Conservation (phyloP, 2,329 filamentous ascomycete genomes). For the Aspergillus ustus region DNA sequence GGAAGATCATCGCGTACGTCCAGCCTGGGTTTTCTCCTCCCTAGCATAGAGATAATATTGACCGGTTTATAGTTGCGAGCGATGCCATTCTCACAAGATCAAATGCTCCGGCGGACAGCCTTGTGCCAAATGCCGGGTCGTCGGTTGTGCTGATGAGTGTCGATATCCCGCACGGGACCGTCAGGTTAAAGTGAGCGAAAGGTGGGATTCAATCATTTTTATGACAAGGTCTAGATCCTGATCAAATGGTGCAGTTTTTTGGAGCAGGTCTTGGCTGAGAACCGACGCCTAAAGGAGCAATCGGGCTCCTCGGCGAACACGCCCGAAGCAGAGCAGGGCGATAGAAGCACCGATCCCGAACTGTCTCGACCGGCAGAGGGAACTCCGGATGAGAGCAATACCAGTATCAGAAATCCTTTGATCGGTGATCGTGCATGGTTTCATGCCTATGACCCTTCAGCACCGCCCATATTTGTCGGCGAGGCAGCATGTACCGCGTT, state of each 20-base stretch:
- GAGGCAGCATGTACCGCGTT: constrained; percentile 48
- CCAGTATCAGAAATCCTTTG: constrained; percentile 38
- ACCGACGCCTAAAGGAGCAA: constrained; percentile 37
- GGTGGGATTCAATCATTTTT: constrained; percentile 24
- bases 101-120: constrained; percentile 53
- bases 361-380: constrained; percentile 26
- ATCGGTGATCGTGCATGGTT: constrained; percentile 45
- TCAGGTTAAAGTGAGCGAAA: constrained; percentile 47
- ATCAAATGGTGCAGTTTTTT: constrained; percentile 32
- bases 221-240: neutral
- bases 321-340: constrained; percentile 28
- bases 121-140: constrained; percentile 46
- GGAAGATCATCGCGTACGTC: constrained; percentile 40
- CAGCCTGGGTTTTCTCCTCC: neutral
- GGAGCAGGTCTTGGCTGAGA: constrained; percentile 39
- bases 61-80: constrained; percentile 39
- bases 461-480: constrained; percentile 43
- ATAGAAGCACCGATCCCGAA: constrained; percentile 17
- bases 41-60: neutral
- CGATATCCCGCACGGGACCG: constrained; percentile 48
- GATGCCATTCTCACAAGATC: constrained; percentile 53
- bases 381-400: constrained; percentile 31
- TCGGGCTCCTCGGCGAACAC: constrained; percentile 32
- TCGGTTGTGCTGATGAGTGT: constrained; percentile 45
- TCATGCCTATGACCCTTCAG: constrained; percentile 40